Percentiles rank a stretch among this genome's conserved stretches.
Conservation (phyloP, 2,329 filamentous ascomycete species). For the Aspergillus glaucus region DNA sequence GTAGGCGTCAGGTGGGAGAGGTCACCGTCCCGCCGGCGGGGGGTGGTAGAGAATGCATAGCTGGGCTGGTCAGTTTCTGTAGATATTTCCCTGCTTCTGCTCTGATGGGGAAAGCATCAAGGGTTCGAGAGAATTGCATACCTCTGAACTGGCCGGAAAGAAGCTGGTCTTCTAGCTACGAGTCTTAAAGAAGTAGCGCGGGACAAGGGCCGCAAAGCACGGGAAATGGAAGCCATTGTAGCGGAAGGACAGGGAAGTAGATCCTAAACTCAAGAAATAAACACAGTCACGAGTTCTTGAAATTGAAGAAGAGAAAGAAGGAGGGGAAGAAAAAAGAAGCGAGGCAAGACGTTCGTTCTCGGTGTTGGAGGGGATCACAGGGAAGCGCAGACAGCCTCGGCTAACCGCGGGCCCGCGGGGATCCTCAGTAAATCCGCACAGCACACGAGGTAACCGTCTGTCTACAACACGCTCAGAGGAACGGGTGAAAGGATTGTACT, state of each 20-base stretch:
- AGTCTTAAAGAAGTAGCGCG: constrained; percentile 35
- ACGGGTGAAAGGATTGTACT: not conserved
- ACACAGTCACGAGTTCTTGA: not conserved
- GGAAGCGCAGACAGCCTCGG: constrained; percentile 11
- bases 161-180: constrained; percentile 31
- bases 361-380: constrained; percentile 4
- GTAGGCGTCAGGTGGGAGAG: constrained; percentile 77
- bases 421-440: not conserved
- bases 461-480: not conserved
- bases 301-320: constrained; percentile 5
- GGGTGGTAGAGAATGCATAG: constrained; percentile 57
- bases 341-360: not conserved
- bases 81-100: no score
- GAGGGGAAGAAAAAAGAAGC: not conserved
- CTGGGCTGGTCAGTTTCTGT: constrained; percentile 6
- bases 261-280: not conserved
- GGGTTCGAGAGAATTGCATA: constrained; percentile 15
- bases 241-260: not conserved
- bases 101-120: no score
- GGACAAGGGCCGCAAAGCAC: constrained; percentile 41
- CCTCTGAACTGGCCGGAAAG: constrained; percentile 37
- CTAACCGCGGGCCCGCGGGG: constrained; percentile 9
- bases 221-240: constrained; percentile 45
- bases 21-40: constrained; percentile 51
- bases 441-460: not conserved